A percentile compares a stretch with the other conserved stretches of the same genome.
Conservation (phyloP, 2,329 filamentous ascomycete species). For the Neofusicoccum sp. region DNA sequence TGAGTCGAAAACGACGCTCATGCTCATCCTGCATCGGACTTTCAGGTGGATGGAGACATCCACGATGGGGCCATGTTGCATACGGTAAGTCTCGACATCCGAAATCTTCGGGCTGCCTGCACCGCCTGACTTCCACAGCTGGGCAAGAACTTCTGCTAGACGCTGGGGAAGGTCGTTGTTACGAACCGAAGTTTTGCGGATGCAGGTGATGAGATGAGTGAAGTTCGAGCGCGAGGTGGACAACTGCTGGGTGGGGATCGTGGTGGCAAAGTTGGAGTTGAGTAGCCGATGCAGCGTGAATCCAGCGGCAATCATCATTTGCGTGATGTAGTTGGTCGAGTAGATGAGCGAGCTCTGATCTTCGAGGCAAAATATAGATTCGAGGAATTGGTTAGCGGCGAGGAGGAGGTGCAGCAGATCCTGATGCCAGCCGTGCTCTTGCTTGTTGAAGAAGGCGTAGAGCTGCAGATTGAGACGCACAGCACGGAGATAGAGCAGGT, state of each 20-base stretch:
- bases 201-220: conserved; percentile 66
- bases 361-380: conserved; percentile 54
- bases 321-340: conserved; percentile 73
- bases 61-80: conserved; percentile 31
- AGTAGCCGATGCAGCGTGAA: conserved; percentile 75
- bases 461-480: conserved; percentile 73
- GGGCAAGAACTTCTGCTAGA: conserved; percentile 79
- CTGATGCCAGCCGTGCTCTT: conserved; percentile 40
- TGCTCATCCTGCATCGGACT: conserved; percentile 79
- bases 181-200: conserved; percentile 70
- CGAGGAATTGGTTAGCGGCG: conserved; percentile 67
- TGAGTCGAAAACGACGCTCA: conserved; percentile 81
- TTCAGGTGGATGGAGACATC: conserved; percentile 76
- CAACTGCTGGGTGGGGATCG: conserved; percentile 61
- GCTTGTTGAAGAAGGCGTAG: conserved; percentile 76
- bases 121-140: conserved; percentile 69
- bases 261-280: conserved; percentile 71
- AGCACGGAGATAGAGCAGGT: conserved; percentile 65
- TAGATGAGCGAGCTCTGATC: conserved; percentile 60
- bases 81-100: conserved; percentile 8
- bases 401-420: conserved; percentile 75
- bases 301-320: conserved; percentile 79
- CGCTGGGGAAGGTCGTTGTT: conserved; percentile 78
- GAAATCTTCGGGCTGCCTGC: conserved; percentile 24
- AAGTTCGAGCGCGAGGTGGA: conserved; percentile 62